Evolutionary conservation across 768 basidiomycete genomes (phyloP), one percentile per base, ranked within the genome.

Genomic region (Kwoniella dejecticola): DNA sequence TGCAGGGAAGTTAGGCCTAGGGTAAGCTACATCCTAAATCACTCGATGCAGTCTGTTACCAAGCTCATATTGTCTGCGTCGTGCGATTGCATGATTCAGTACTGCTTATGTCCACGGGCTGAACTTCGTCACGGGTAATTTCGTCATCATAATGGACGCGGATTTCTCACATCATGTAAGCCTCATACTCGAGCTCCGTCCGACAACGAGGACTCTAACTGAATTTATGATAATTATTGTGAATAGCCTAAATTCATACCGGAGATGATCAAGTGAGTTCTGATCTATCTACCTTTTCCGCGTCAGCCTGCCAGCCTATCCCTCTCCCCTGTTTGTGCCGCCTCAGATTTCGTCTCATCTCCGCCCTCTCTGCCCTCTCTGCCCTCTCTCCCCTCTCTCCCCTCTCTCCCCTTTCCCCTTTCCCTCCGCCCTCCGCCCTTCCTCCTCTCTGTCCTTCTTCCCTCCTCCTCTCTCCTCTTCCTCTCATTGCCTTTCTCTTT

Each of bases 81-180:
- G 41, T 49, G 21, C 5, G 27, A 38, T 55, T 0, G 6, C 10
- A 4, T 26, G 6, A 56, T 17, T 13, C 64, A 92, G 90, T 57
- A 93, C 92, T 21, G 92, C 92, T 31, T 95, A 95, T 75, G 89
- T 94, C 36, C 89, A 95, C 74, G 92, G 92, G 12, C 82, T 95
- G 48, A 87, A 90, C 69, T 94, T 89, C 79, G 89, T 88, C 68
- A 87, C 87, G 0, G 92, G 92, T 8, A 90, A 91, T 79, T 95
- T 93, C 80, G 90, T 93, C 21, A 90, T 94, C 74, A 94, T 95
- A 76, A 95, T 95, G 92, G 92, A 95, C 70, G 92, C 92, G 52
- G 92, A 95, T 80, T 93, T 95, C 79, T 93, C 91, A 4, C 92
- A 95, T 73, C 92, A 95, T 68, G 91, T 91, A 80, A 45, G 88